Percentiles rank a stretch among this genome's conserved stretches.
phyloP scores from a whole-genome alignment of 768 basidiomycete genomes.

The Myochromella boudieri region DNA sequence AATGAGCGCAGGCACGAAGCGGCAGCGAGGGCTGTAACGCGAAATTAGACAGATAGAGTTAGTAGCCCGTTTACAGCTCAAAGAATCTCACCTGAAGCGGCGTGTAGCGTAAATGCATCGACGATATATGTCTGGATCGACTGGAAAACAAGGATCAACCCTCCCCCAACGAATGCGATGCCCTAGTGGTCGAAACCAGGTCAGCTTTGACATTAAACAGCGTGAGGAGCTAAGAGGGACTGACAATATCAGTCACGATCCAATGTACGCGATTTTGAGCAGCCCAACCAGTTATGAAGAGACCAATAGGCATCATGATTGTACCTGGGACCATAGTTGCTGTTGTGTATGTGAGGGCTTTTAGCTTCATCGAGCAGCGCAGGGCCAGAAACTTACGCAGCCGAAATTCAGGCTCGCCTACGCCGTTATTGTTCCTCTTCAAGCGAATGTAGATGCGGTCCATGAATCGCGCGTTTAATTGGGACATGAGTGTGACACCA shows the following conservation, averaged over 20 bases:
- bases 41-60: neutral
- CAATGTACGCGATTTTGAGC: constrained; percentile 59
- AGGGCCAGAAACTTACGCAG: constrained; percentile 35
- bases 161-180: constrained; percentile 53
- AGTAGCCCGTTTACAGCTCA: neutral
- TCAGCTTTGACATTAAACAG: constrained; percentile 5
- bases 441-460: constrained; percentile 55
- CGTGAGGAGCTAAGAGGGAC: constrained; percentile 14
- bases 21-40: constrained; percentile 57
- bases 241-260: constrained; percentile 69
- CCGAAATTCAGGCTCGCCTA: constrained; percentile 50
- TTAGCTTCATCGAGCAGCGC: neutral
- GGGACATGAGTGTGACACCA: constrained; percentile 53
- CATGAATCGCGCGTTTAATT: constrained; percentile 53
- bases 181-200: constrained; percentile 46
- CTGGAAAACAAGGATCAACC: constrained; percentile 60
- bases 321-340: constrained; percentile 62
- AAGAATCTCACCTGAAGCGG: constrained; percentile 53
- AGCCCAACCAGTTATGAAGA: constrained; percentile 72
- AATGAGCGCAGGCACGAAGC: constrained; percentile 61
- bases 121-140: constrained; percentile 67
- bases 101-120: constrained; percentile 63
- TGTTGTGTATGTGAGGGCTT: constrained; percentile 19
- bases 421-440: constrained; percentile 46
- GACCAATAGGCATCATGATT: constrained; percentile 60